Conservation (phyloP, 352 stramenopile genomes). For the Globisporangium recalcitrans region DNA sequence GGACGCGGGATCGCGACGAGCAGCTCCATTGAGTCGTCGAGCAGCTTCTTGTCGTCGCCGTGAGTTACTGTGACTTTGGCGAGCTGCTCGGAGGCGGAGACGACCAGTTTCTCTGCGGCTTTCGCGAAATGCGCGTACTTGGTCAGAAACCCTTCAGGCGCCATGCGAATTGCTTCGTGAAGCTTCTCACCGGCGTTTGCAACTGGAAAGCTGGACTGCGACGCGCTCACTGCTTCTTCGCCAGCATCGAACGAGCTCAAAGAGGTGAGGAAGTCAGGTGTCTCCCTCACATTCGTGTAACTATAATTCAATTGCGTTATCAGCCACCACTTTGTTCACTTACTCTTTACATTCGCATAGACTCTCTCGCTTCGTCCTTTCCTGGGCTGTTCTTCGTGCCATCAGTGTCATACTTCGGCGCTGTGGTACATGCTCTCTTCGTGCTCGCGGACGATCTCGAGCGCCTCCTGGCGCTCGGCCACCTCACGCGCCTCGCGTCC, state of each 20-base stretch:
- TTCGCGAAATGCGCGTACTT: background rate
- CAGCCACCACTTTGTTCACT: no score
- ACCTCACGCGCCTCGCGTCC: constrained; percentile 11
- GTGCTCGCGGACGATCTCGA: constrained; percentile 10
- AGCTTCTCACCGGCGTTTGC: background rate
- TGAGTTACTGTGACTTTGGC: background rate
- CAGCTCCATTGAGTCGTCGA: constrained; percentile 20
- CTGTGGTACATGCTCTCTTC: constrained; percentile 14
- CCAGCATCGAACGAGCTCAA: no score
- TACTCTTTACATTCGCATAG: background rate
- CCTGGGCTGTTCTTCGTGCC: no score
- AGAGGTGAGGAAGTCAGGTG: no score
- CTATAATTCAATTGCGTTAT: no score
- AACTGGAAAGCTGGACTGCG: no score
- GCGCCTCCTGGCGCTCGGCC: constrained; percentile 12
- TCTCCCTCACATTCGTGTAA: no score
- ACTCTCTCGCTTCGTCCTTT: no score
- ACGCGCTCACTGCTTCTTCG: no score
- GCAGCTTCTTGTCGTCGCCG: background rate
- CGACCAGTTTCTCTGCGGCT: background rate
- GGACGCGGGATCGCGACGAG: constrained; percentile 21
- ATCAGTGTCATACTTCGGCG: background rate
- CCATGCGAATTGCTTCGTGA: background rate
- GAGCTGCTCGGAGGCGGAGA: background rate
- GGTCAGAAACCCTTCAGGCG: background rate